A percentile compares a stretch with the other conserved stretches of the same genome.
Conservation (phyloP, 2,329 filamentous ascomycete genomes). For the Verticillium longisporum region DNA sequence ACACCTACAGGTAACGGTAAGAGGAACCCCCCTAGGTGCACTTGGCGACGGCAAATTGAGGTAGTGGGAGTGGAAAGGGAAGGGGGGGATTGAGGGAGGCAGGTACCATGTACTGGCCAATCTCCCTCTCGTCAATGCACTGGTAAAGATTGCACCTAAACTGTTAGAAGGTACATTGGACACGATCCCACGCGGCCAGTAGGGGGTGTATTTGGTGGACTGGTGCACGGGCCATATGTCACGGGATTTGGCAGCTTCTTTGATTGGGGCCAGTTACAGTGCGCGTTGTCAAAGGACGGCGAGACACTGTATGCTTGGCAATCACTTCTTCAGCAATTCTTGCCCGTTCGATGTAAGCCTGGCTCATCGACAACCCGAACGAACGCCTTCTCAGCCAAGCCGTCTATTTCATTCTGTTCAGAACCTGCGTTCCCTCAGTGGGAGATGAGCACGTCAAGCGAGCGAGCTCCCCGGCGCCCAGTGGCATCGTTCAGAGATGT, state of each 20-base stretch:
- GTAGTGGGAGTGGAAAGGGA: neutral
- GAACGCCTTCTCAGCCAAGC: too few relatives aligned
- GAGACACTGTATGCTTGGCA: neutral
- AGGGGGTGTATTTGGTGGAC: neutral
- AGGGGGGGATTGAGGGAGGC: neutral
- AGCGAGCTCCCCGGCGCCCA: too few relatives aligned
- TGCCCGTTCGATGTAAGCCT: too few relatives aligned
- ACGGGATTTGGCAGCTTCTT: neutral
- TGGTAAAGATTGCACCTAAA: neutral
- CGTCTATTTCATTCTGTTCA: too few relatives aligned
- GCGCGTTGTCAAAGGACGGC: neutral
- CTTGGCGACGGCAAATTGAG: neutral
- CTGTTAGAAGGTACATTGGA: neutral
- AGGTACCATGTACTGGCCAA: neutral
- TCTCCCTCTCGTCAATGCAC: neutral
- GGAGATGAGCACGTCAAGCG: too few relatives aligned
- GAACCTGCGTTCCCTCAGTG: too few relatives aligned
- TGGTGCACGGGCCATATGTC: neutral
- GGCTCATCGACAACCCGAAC: too few relatives aligned
- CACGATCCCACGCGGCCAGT: neutral
- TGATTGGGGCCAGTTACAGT: neutral
- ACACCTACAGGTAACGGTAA: neutral
- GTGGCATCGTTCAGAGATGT: too few relatives aligned
- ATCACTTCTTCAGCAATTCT: too few relatives aligned
- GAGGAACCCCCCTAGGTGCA: too few relatives aligned